These are phyloP conservation scores for Erythrophleum fordii DNA, from an alignment of 306 rosid genomes.

Conservation along the genomic window DNA sequence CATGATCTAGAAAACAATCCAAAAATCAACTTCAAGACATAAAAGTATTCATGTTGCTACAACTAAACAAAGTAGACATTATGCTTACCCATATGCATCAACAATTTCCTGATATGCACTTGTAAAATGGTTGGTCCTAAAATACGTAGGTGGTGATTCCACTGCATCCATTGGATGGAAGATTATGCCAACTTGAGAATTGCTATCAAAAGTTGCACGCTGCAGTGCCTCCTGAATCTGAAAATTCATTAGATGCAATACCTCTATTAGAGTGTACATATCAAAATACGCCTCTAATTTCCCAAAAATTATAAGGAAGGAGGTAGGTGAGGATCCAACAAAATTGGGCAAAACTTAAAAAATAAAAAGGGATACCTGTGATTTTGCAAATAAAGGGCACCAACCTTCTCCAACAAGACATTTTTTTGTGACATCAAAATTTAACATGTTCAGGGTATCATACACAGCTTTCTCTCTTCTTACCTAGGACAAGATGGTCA, in stretches of 20 bases:
- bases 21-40: conserved; percentile 32
- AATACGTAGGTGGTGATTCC: conserved; percentile 97
- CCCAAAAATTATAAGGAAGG: conserved; percentile 12
- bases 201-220: conserved; percentile 98
- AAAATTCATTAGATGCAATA: conserved; percentile 38
- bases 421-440: conserved; percentile 97
- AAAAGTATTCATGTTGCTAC: conserved; percentile 30
- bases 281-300: conserved; percentile 3
- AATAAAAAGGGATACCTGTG: conserved; percentile 59
- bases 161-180: conserved; percentile 84
- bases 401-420: conserved; percentile 99
- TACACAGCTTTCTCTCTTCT: conserved; percentile 98
- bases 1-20: conserved; percentile 21
- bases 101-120: conserved; percentile 95
- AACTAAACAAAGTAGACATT: conserved; percentile 28
- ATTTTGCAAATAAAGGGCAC: conserved; percentile 91
- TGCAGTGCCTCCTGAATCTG: conserved; percentile 94
- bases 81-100: conserved; percentile 97
- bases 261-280: conserved; percentile 29
- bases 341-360: conserved; percentile 1
- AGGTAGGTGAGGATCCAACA: not conserved
- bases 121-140: conserved; percentile 93
- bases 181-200: conserved; percentile 94
- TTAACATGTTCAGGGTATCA: conserved; percentile 93
- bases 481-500: conserved; percentile 67